Evolutionary conservation across 1,139 yeast species (phyloP).

Genomic region (Dujonia santamariae): DNA sequence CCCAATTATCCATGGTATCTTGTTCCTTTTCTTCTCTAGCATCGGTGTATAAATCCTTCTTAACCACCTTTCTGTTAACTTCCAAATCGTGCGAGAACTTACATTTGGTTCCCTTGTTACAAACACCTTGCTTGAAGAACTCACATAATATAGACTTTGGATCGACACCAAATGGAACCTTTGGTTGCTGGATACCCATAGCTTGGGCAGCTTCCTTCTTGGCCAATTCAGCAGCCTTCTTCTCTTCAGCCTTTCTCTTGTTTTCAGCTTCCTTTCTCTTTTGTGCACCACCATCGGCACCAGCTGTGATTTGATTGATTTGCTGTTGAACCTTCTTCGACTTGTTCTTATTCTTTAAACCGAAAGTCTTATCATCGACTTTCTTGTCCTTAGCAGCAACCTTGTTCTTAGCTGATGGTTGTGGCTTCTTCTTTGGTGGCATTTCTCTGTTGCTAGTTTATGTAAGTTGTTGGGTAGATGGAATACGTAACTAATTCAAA

Average conservation of each 20-base stretch:
- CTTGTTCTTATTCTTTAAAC: constrained; percentile 89
- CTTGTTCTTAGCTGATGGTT: constrained; percentile 58
- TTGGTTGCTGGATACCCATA: constrained; percentile 72
- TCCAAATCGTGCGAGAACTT: constrained; percentile 90
- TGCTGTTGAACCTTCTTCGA: constrained; percentile 88
- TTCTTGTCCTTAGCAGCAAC: constrained; percentile 65
- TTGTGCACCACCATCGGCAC: constrained; percentile 59
- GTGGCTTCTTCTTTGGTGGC: constrained; percentile 70
- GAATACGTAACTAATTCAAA: too few relatives aligned
- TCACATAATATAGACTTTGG: constrained; percentile 94
- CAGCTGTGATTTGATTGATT: constrained; percentile 71
- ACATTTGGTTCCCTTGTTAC: constrained; percentile 89
- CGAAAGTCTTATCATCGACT: constrained; percentile 90
- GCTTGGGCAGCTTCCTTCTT: constrained; percentile 82
- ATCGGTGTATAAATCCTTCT: constrained; percentile 92
- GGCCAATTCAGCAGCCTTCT: constrained; percentile 87
- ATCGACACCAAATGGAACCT: constrained; percentile 96
- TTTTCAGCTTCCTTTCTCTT: constrained; percentile 77
- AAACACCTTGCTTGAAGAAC: constrained; percentile 82
- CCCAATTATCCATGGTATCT: constrained; percentile 97
- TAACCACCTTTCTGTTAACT: constrained; percentile 82
- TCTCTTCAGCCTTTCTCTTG: constrained; percentile 75
- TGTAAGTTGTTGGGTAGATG: too few relatives aligned
- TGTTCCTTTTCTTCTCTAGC: constrained; percentile 69
- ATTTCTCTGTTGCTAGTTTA: too few relatives aligned